Evolutionary conservation across 2,329 filamentous ascomycete species (phyloP).

Genomic region (Nectriaceae sp.): DNA sequence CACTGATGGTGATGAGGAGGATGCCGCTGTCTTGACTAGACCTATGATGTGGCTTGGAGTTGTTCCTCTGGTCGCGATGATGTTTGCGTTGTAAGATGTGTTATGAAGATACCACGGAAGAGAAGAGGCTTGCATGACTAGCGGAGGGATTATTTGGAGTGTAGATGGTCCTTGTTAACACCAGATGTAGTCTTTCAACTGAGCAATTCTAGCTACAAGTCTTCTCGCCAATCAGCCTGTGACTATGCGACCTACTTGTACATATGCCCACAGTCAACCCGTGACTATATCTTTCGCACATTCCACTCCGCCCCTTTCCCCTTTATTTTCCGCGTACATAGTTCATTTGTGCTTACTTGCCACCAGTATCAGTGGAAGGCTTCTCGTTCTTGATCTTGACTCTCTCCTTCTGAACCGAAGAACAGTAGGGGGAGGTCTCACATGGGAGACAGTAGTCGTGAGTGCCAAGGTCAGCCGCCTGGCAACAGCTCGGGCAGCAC

Average conservation of each 20-base stretch:
- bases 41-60: constrained; percentile 37
- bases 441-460: constrained; percentile 36
- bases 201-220: constrained; percentile 4
- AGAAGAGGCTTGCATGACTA: neutral
- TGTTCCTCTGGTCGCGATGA: constrained; percentile 36
- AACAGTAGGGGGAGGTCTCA: constrained; percentile 27
- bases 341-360: no score
- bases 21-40: constrained; percentile 29
- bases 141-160: constrained; percentile 10
- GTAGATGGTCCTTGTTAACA: constrained; percentile 15
- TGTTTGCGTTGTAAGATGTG: constrained; percentile 33
- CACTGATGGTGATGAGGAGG: constrained; percentile 25
- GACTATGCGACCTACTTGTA: no score
- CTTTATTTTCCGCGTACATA: neutral
- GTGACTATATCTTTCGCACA: neutral
- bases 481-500: constrained; percentile 36
- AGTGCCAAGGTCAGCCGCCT: constrained; percentile 30
- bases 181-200: constrained; percentile 6
- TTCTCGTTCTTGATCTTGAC: neutral
- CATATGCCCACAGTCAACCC: no score
- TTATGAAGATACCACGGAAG: constrained; percentile 2
- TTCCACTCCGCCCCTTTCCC: constrained; percentile 5
- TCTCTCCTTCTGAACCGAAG: constrained; percentile 1
- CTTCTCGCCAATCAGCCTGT: neutral
- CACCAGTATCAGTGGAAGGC: neutral